These are phyloP conservation scores for Eremothecium gossypii DNA, from an alignment of 1,139 yeast species.

Conservation along the genomic window DNA sequence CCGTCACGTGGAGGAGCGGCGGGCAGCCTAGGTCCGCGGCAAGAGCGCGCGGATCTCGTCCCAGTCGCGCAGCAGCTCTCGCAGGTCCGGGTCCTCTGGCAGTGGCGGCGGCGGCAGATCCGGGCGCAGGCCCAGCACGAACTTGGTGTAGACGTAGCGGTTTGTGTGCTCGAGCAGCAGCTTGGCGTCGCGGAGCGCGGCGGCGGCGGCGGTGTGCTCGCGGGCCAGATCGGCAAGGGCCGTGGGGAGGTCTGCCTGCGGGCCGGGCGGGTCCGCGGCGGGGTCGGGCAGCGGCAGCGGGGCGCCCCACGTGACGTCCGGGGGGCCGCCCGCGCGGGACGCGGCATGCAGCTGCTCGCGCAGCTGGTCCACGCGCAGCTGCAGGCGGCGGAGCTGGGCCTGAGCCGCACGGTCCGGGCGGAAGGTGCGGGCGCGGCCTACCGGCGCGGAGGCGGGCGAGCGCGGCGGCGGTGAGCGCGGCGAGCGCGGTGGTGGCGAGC, in stretches of 20 bases:
- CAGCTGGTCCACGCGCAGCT: slow-evolving; percentile 7
- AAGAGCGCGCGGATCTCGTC: slow-evolving; percentile 13
- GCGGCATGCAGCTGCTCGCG: slow-evolving; percentile 4
- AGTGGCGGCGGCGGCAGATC: neutral
- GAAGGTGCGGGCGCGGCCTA: slow-evolving; percentile 1
- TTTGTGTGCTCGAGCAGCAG: slow-evolving; percentile 11
- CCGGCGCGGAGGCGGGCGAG: slow-evolving; percentile 3
- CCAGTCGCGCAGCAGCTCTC: slow-evolving; percentile 18
- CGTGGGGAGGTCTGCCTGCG: neutral
- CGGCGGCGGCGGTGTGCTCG: slow-evolving; percentile 3
- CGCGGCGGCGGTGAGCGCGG: slow-evolving; percentile 1
- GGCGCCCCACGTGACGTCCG: slow-evolving; percentile 7
- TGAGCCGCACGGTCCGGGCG: slow-evolving; percentile 4
- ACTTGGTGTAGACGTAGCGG: slow-evolving; percentile 13
- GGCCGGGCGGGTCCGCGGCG: neutral
- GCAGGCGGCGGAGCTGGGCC: slow-evolving; percentile 5
- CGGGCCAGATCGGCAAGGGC: neutral
- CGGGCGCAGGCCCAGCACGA: slow-evolving; percentile 7
- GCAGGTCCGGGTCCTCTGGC: slow-evolving; percentile 6
- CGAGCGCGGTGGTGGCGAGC: neutral
- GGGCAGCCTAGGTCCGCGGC: neutral
- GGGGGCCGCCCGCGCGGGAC: slow-evolving; percentile 2
- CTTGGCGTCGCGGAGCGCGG: slow-evolving; percentile 11
- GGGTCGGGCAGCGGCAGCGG: slow-evolving; percentile 2
- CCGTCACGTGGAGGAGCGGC: no score